Base-by-base conservation (phyloP, 371 early-diverging fungal species). In the Dichotomocladium elegans region DNA sequence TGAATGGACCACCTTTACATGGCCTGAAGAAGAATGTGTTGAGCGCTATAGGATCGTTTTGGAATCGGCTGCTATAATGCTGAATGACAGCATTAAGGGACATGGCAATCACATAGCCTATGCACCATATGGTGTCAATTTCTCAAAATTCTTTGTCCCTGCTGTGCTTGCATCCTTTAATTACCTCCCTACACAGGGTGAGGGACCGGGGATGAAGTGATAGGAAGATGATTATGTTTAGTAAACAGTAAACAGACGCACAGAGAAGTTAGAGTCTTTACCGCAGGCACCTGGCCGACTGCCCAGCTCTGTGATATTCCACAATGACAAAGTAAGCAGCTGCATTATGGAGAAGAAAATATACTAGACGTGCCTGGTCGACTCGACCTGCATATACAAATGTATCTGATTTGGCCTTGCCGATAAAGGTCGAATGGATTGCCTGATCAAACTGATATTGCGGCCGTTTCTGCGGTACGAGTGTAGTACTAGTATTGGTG, bases 21-120 rank as follows among this genome's bases (percentile, higher is more conserved):
- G 70, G 70, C 28, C 44, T 56, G n/a, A 71, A 56, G 41, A 60
- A 75, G 44, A 75, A 75, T 12, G 59, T 58, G 25, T 75, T 68
- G 30, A 75, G 43, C 4, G 75, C 57, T 14, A 71, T 44, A 2
- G 70, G 67, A 43, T 75, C 67, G 6, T 53, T 47, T 53, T 75
- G 75, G 21, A 58, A 24, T 35, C 54, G 58, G 21, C 41, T 34
- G 27, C 56, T 37, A 53, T 58, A 71, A 30, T 65, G 61, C 12
- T 54, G 55, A 14, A 71, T 46, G 0, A 71, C 63, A 26, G 66
- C 50, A 41, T 63, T 57, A 9, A 61, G 41, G 3, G 72, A 52
- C 11, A 67, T 50, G 14, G 67, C 57, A 25, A 66, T 51, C 8
- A 69, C 70, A 42, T 71, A 75, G 14, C 74, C 74, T 63, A 49